Base-by-base conservation (phyloP, 352 stramenopile genomes). In the Thalassiosira ordinaria region DNA sequence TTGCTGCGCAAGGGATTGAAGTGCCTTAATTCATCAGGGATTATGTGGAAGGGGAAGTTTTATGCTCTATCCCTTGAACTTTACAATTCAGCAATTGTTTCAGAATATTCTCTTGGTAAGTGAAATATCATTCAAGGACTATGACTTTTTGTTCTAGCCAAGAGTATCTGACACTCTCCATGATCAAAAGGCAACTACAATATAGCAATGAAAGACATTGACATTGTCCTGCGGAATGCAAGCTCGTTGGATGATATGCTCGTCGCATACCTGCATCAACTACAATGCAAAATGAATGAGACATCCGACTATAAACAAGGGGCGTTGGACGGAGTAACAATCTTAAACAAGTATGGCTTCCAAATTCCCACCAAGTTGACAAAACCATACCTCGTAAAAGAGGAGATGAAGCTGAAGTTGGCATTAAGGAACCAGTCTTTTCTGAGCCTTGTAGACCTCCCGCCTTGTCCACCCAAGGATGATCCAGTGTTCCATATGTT, bases 401-500 rank as follows among this genome's bases (percentile, higher is more conserved):
- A 77, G 53, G 64, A 78, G 16, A 62, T 65, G 29, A 76, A 78
- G 47, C 27, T 78, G 16, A 76, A 81, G 59, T 6, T 72, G 6
- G 73, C 73, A 9, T 33, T 77, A 3, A 24, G 49, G 2, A 77
- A 81, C 31, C 73, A 52, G 16, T 16, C 47, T 1, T 66, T 66
- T 39, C 72, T 65, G 18, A 71, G 29, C n/a, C 39, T 77, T 2
- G 22, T 20, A 22, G 22, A 61, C 41, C 35, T 68, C n/a, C n/a
- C n/a, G n/a, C n/a, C n/a, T n/a, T n/a, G n/a, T 13, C 71, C 71
- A n/a, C 6, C 69, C 31, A 18, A 47, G 18, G 55, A 66, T 14
- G 56, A 60, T 20, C 62, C 62, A 1, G 27, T 71, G 0, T 33
- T 71, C 33, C 7, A 31, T 11, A 22, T 71, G 33, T 71, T 71